These are phyloP conservation scores for Boletus eberwhitei DNA, from an alignment of 768 basidiomycete species.

Conservation along the genomic window DNA sequence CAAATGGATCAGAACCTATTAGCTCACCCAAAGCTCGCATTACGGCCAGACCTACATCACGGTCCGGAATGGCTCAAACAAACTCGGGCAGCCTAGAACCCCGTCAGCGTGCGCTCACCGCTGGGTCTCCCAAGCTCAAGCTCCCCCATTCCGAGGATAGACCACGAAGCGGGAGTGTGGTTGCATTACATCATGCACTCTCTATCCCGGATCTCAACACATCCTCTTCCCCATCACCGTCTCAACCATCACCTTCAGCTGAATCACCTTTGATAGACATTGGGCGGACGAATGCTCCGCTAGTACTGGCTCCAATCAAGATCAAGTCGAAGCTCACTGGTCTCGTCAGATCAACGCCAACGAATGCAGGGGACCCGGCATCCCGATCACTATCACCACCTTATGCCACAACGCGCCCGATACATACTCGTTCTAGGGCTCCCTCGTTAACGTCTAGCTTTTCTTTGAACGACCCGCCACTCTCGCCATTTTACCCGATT, in stretches of 20 bases:
- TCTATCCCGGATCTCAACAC: conserved; percentile 21
- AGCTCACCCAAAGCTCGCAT: conserved; percentile 27
- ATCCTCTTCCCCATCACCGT: conserved; percentile 10
- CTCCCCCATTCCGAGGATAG: conserved; percentile 32
- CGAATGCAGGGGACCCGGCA: conserved; percentile 25
- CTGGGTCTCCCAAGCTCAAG: conserved; percentile 21
- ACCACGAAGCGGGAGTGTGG: conserved; percentile 31
- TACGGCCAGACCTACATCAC: conserved; percentile 31
- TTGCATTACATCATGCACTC: conserved; percentile 24
- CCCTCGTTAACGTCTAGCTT: conserved; percentile 31
- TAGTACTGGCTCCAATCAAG: conserved; percentile 28
- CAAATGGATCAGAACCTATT: conserved; percentile 29
- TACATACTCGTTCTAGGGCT: conserved; percentile 24
- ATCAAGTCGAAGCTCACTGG: conserved; percentile 64
- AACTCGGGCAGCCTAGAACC: conserved; percentile 17
- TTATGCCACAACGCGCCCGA: conserved; percentile 30
- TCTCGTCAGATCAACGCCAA: conserved; percentile 36
- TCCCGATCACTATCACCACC: conserved; percentile 39
- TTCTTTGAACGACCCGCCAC: conserved; percentile 24
- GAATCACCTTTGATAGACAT: conserved; percentile 12
- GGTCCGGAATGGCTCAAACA: conserved; percentile 9
- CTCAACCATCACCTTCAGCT: conserved; percentile 15
- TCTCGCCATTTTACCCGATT: conserved; percentile 49
- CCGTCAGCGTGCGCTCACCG: conserved; percentile 32
- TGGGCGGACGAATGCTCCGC: conserved; percentile 16